Evolutionary conservation across 176 grass and related monocot species (phyloP), one percentile per base, ranked within the genome.

Genomic region (Poa annua): DNA sequence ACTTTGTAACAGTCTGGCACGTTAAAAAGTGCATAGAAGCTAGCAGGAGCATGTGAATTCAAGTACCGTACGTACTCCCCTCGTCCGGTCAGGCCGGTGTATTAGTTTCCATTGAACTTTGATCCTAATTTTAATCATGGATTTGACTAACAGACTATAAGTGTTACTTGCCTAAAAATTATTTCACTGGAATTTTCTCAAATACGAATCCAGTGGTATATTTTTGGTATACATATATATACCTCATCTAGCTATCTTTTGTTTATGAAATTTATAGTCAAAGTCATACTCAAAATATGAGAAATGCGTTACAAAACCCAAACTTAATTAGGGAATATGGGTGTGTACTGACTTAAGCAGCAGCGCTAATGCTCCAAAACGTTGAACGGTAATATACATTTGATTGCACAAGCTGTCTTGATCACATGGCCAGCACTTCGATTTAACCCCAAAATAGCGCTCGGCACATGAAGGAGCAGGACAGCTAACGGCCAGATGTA

Each of bases 401-500:
- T 38, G 19, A 67, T 42, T 84, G 19, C 12, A 47, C 25, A 59
- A 33, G 20, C 22, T 77, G 7, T 57, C 54, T 10, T 39, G n/a
- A 73, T 69, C 39, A 32, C 54, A 61, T 82, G 39, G 20, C 39
- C 56, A 20, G 35, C 5, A 71, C 63, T 52, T 83, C 26, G 34
- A 64, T 62, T 61, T 62, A 63, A 83, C 86, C 51, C 14, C 59
- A 83, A 77, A 77, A 17, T 64, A 32, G 29, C 42, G 49, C 50
- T 80, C 2, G 10, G 49, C 71, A 82, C 62, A 76, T 82, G 79
- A 22, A 42, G 41, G 16, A 17, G 25, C 12, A 63, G 4, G 44
- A 1, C 13, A 48, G 42, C 59, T 33, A 35, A 60, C 16, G 22
- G 39, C 3, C 25, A 15, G 61, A 86, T 11, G 57, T 45, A 15